A percentile compares a stretch with the other conserved stretches of the same genome.
Evolutionary conservation across 2,329 filamentous ascomycete genomes (phyloP).

Genomic region (Fusarium coffeatum): DNA sequence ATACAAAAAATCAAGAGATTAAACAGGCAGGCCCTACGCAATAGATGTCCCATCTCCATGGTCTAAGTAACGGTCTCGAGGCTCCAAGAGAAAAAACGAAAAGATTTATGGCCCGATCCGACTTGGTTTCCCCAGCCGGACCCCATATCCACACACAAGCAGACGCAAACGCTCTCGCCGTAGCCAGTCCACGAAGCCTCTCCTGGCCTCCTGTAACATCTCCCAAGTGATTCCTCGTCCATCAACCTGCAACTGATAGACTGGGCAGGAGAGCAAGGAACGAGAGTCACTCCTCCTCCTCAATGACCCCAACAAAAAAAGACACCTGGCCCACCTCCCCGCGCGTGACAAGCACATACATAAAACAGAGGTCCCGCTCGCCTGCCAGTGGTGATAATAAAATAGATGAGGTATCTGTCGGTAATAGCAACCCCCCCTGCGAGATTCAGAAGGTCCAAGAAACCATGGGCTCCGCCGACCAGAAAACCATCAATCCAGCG

Average conservation of each 20-base stretch:
- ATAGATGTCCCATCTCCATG: conserved; percentile 53
- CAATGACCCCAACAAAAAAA: conserved; percentile 43
- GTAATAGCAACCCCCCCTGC: conserved; percentile 35
- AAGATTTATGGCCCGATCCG: conserved; percentile 61
- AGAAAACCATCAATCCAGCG: conserved; percentile 47
- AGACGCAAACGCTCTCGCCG: conserved; percentile 40
- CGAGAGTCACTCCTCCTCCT: conserved; percentile 45
- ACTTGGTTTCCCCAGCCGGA: conserved; percentile 41
- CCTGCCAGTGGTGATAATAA: conserved; percentile 49
- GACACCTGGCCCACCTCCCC: conserved; percentile 50
- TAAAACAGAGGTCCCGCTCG: conserved; percentile 52
- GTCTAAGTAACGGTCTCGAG: conserved; percentile 53
- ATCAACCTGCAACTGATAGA: conserved; percentile 47
- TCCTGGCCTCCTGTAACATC: conserved; percentile 37
- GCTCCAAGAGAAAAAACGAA: conserved; percentile 58
- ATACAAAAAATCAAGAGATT: conserved; percentile 48
- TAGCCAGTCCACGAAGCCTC: conserved; percentile 38
- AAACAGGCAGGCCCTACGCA: conserved; percentile 50
- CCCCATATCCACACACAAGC: conserved; percentile 45
- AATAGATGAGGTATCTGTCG: conserved; percentile 45
- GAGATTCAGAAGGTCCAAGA: conserved; percentile 35
- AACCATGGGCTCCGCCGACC: conserved; percentile 35
- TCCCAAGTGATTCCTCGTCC: conserved; percentile 45
- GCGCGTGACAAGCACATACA: conserved; percentile 51
- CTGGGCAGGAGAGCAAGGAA: conserved; percentile 38